phyloP scores from a whole-genome alignment of 78 protist species.

The Dictyostelium discoideum region dicty_2.7 NC_007089.4:4939001-4939500 shows the following conservation, averaged over 20 bases:
- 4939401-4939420: constrained; percentile 73
- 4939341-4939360: constrained; percentile 89
- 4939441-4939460: constrained; percentile 91
- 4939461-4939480: constrained; percentile 94
- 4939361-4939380: constrained; percentile 89
- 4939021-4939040: constrained; percentile 78
- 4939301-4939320: constrained; percentile 83
- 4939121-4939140: constrained; percentile 90
- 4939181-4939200: constrained; percentile 93
- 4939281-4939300: constrained; percentile 83
- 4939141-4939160: constrained; percentile 91
- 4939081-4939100: constrained; percentile 93
- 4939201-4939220: constrained; percentile 85
- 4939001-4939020: constrained; percentile 92
- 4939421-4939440: constrained; percentile 91
- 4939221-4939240: constrained; percentile 94
- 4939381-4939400: constrained; percentile 88
- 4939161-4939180: constrained; percentile 5
- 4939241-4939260: constrained; percentile 90
- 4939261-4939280: constrained; percentile 89
- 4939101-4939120: constrained; percentile 93
- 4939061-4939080: constrained; percentile 67
- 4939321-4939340: constrained; percentile 92
- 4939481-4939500: constrained; percentile 71
- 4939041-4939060: constrained; percentile 34